Evolutionary conservation across 805 yeast species (phyloP).

Genomic region (Wickerhamiella dianesei): DNA sequence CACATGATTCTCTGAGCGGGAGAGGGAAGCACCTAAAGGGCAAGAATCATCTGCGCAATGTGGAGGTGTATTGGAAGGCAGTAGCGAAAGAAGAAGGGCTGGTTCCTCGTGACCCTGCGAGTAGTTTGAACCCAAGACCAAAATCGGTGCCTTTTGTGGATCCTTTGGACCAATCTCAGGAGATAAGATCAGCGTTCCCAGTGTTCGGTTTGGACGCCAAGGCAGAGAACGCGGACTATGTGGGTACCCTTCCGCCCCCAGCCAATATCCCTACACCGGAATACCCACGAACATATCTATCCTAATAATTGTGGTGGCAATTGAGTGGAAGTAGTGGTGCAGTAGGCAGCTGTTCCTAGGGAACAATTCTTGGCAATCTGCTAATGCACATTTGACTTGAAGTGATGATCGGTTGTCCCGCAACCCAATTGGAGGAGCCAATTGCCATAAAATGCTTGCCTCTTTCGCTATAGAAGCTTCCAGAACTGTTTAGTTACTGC

Average conservation of each 20-base stretch:
- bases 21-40: constrained; percentile 17
- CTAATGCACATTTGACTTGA: no score
- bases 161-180: not conserved
- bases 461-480: no score
- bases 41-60: constrained; percentile 11
- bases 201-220: not conserved
- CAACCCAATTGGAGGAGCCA: no score
- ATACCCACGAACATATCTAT: not conserved
- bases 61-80: constrained; percentile 15
- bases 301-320: not conserved
- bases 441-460: no score
- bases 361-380: no score
- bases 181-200: not conserved
- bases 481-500: no score
- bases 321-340: not conserved
- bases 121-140: not conserved
- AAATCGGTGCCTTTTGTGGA: not conserved
- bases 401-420: no score
- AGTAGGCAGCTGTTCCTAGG: no score
- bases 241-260: not conserved
- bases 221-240: not conserved
- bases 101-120: constrained; percentile 1
- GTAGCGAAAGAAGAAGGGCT: constrained; percentile 10
- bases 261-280: not conserved
- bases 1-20: constrained; percentile 15